Percentiles rank a stretch among this genome's conserved stretches.
Evolutionary conservation across 2,329 filamentous ascomycete species (phyloP).

Genomic region (Blastomyces parvus): DNA sequence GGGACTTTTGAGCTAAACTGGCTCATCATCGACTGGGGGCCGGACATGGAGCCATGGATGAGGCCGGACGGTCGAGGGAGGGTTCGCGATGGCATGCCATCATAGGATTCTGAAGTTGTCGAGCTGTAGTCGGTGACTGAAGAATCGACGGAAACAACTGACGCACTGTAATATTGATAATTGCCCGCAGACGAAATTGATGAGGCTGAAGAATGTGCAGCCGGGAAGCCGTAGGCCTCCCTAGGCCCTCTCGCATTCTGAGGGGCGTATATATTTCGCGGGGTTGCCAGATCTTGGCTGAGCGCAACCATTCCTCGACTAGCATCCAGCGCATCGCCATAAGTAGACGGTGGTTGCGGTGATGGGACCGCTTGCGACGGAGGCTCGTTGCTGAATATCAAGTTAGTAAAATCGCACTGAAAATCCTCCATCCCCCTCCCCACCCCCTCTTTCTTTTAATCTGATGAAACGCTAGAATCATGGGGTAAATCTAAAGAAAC

Average conservation of each 20-base stretch:
- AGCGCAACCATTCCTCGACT: slow-evolving; percentile 91
- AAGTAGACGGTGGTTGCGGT: slow-evolving; percentile 51
- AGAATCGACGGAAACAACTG: slow-evolving; percentile 57
- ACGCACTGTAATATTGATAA: slow-evolving; percentile 79
- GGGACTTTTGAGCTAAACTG: slow-evolving; percentile 96
- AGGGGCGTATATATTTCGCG: slow-evolving; percentile 76
- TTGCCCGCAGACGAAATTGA: slow-evolving; percentile 78
- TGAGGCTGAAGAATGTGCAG: slow-evolving; percentile 81
- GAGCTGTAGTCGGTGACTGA: slow-evolving; percentile 91
- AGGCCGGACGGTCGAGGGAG: slow-evolving; percentile 66
- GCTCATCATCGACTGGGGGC: slow-evolving; percentile 95
- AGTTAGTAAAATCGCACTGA: neutral
- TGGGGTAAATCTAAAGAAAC: neutral
- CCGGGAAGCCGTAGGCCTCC: slow-evolving; percentile 86
- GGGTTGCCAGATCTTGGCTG: slow-evolving; percentile 74
- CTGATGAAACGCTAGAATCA: slow-evolving; percentile 2
- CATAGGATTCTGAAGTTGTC: slow-evolving; percentile 71
- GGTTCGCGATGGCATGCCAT: slow-evolving; percentile 69
- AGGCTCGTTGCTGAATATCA: slow-evolving; percentile 23
- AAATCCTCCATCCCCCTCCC: neutral
- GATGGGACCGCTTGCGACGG: slow-evolving; percentile 44
- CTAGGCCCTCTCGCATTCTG: slow-evolving; percentile 58
- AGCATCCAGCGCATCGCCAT: slow-evolving; percentile 83
- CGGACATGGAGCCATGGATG: slow-evolving; percentile 55
- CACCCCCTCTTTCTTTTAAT: neutral